Evolutionary conservation across 2,329 filamentous ascomycete genomes (phyloP), one percentile per base, ranked within the genome.

Genomic region (Fusarium devonianum): DNA sequence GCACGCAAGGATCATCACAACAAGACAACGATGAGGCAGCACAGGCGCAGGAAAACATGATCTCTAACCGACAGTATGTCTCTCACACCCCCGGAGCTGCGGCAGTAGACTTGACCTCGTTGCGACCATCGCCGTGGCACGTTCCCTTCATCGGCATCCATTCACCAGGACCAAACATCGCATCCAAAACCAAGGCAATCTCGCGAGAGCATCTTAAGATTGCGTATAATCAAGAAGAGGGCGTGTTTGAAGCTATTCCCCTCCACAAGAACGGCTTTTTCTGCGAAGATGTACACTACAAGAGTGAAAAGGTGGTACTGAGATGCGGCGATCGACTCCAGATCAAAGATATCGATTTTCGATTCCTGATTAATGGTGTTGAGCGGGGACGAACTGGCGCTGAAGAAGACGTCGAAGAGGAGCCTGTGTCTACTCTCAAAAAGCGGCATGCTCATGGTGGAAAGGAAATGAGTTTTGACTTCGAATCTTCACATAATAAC

Each of bases 201-300:
- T 92, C 89, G 4, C 78, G 88, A 53, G 77, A 87, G 60, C 89
- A 93, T 68, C 75, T 90, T 37, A 86, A 85, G 63, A 90, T 93
- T 60, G 76, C 81, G 35, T 92, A 86, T 71, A 88, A 89, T 63
- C 77, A 81, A 53, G 75, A 83, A 10, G 77, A 77, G 29, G 77
- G 82, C 14, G 74, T 82, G 6, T 92, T 90, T 63, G 83, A 90
- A 65, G 83, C 88, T 35, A 76, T 79, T 17, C 78, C 80, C 0
- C 63, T 84, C 7, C 81, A 84, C 57, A 78, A 77, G 55, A 91
- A 91, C 60, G 87, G 88, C 5, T 85, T 88, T 63, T 88, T 89
- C 64, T 79, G 84, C 55, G 81, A 88, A 42, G 85, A 86, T 35
- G 72, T 76, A 4, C 79, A 82, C 48, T 79, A 84, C 62, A 79